These are phyloP conservation scores for Prunus mongolica DNA, from an alignment of 306 rosid species.

Conservation along the genomic window DNA sequence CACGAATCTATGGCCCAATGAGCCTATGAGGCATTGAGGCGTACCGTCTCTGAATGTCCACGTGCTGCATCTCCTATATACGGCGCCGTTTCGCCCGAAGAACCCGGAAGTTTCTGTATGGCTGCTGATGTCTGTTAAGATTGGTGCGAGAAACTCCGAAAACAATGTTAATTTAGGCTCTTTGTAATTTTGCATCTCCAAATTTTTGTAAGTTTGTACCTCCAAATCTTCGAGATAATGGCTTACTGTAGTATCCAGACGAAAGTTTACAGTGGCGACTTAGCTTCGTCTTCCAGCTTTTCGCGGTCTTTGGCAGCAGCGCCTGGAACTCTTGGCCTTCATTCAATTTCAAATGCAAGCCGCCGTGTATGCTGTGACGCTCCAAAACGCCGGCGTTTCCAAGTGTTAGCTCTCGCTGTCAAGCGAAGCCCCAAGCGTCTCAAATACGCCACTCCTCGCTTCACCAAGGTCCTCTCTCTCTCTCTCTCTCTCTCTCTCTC, in stretches of 20 bases:
- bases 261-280: conserved; percentile 18
- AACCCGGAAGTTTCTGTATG: not conserved
- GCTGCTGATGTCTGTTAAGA: not conserved
- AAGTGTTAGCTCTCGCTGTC: conserved; percentile 38
- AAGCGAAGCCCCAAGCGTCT: conserved; percentile 98
- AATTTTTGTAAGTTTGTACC: not conserved
- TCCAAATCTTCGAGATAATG: conserved; percentile 6
- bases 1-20: no score
- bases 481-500: not conserved
- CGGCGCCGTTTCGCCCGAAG: not conserved
- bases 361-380: conserved; percentile 19
- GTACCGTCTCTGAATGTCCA: not conserved
- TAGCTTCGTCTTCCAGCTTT: conserved; percentile 29
- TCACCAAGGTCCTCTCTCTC: conserved; percentile 54
- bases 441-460: conserved; percentile 72
- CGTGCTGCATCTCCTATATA: not conserved
- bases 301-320: conserved; percentile 18
- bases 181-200: not conserved
- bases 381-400: conserved; percentile 25
- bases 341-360: conserved; percentile 7
- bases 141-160: not conserved
- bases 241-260: conserved; percentile 4
- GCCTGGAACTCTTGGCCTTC: not conserved
- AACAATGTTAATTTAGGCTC: not conserved
- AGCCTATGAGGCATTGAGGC: not conserved